Conservation (phyloP, 768 basidiomycete genomes). For the Lyophyllum atratum region DNA sequence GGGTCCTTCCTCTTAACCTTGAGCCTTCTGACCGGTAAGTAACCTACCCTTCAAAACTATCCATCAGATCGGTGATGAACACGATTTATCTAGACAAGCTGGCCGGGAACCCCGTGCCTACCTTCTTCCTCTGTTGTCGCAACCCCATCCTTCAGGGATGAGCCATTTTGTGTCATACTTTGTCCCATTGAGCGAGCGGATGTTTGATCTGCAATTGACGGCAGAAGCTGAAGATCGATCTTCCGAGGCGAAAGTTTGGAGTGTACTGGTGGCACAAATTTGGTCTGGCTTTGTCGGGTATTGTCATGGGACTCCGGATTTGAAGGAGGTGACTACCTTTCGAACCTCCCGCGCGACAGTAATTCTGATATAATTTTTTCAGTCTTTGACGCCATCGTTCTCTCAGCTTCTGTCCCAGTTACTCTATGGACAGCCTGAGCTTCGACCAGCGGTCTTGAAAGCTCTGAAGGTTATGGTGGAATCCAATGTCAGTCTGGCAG, state of each 20-base stretch:
- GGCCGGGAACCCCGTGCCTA: slow-evolving; percentile 87
- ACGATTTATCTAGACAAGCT: slow-evolving; percentile 50
- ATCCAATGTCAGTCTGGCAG: slow-evolving; percentile 63
- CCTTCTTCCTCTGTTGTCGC: slow-evolving; percentile 83
- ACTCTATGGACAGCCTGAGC: slow-evolving; percentile 85
- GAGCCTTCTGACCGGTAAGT: slow-evolving; percentile 78
- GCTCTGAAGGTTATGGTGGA: slow-evolving; percentile 83
- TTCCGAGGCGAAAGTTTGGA: slow-evolving; percentile 95
- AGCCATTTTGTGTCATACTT: slow-evolving; percentile 88
- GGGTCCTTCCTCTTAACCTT: slow-evolving; percentile 80
- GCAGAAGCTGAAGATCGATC: slow-evolving; percentile 72
- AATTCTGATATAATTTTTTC: slow-evolving; percentile 3
- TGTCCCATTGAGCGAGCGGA: slow-evolving; percentile 89
- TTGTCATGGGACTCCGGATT: slow-evolving; percentile 78
- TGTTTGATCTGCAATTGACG: slow-evolving; percentile 86
- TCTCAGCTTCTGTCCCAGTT: slow-evolving; percentile 91
- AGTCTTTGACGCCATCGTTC: slow-evolving; percentile 62
- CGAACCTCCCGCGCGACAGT: neutral
- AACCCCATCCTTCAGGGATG: slow-evolving; percentile 80
- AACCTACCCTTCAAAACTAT: neutral
- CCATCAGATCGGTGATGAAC: neutral
- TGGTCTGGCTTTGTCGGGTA: slow-evolving; percentile 94
- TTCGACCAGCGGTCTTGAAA: slow-evolving; percentile 80
- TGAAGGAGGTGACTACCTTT: slow-evolving; percentile 56
- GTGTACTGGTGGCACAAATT: slow-evolving; percentile 88